Base-by-base conservation (phyloP, 345 rosid species). In the Punica granatum region DNA sequence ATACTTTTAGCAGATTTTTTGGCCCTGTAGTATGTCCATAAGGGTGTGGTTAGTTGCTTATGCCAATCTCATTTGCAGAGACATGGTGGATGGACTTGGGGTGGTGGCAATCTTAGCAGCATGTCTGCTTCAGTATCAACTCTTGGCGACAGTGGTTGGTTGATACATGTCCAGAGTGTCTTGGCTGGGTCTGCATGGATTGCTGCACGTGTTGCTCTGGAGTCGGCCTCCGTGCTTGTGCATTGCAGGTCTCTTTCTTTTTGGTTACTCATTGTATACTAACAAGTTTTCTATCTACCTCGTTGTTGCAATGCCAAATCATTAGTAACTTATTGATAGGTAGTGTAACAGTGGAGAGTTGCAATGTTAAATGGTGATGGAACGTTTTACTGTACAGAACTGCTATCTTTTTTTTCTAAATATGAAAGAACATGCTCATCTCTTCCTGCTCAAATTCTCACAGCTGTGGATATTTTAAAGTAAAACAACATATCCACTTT, bases 101-200 rank as follows among this genome's bases (percentile, higher is more conserved):
- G 98, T 73, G 93, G 99, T 68, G 96, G 97, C 69, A 88, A 94
- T 78, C 97, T 94, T 64, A 94, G 99, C 76, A 94, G 98, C 79
- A 94, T 94, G 99, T 94, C 99, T 75, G 99, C 99, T 69, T 94
- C 99, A 72, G 99, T 94, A 64, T 88, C 99, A 62, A 84, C 96
- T 62, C 92, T 92, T 19, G 99, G 99, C 69, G 98, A 94, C 54
- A 89, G 92, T 82, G 97, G 97, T 78, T 94, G 99, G 99, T 81
- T 94, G 76, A 89, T 83, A 78, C 99, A 94, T 80, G 86, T 94
- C 60, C 99, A 94, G 77, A 89, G 85, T 78, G 82, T 94, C 72
- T 83, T 94, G 82, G 98, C 99, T 80, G 99, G 99, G 75, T 88
- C 92, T 48, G 97, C 96, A 70, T 94, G 99, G 98, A 94, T 94